A percentile compares a stretch with the other conserved stretches of the same genome.
Conservation (phyloP, 352 stramenopile species). For the Phytophthora sansomeana region DNA sequence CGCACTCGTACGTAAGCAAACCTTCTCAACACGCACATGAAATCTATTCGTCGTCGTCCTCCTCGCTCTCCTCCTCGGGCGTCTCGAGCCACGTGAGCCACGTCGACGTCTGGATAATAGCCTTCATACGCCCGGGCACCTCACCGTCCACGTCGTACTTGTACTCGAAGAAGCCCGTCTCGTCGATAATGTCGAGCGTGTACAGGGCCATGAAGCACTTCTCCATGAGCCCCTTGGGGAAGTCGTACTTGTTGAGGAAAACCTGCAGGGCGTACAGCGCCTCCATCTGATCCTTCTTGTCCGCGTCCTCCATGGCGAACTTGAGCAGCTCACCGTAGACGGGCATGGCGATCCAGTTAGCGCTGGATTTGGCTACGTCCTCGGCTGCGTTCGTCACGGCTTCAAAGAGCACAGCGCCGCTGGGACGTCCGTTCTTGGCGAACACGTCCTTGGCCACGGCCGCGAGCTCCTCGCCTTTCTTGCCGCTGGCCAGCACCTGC, state of each 20-base stretch:
- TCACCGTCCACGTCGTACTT: slow-evolving; percentile 87
- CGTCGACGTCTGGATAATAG: slow-evolving; percentile 81
- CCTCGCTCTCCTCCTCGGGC: slow-evolving; percentile 71
- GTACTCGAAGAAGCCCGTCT: slow-evolving; percentile 87
- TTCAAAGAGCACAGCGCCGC: slow-evolving; percentile 64
- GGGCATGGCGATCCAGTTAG: slow-evolving; percentile 79
- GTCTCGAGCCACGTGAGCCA: slow-evolving; percentile 89
- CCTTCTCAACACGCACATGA: slow-evolving; percentile 35
- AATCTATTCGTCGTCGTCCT: slow-evolving; percentile 85
- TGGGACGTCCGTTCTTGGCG: slow-evolving; percentile 49
- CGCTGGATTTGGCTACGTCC: slow-evolving; percentile 76
- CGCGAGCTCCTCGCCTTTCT: slow-evolving; percentile 72
- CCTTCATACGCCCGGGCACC: slow-evolving; percentile 80
- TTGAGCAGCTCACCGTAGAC: slow-evolving; percentile 75
- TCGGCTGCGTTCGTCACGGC: slow-evolving; percentile 56
- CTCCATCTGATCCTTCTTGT: slow-evolving; percentile 73
- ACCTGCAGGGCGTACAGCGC: slow-evolving; percentile 81
- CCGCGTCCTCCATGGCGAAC: slow-evolving; percentile 52
- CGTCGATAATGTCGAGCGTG: slow-evolving; percentile 82
- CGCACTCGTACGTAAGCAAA: slow-evolving; percentile 21
- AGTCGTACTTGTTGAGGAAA: slow-evolving; percentile 78
- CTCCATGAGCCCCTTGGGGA: slow-evolving; percentile 81
- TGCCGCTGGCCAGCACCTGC: slow-evolving; percentile 64
- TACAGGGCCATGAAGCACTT: slow-evolving; percentile 90
- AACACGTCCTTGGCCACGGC: slow-evolving; percentile 63